These are phyloP conservation scores for Phytophthora syringae DNA, from an alignment of 352 stramenopile genomes.

Conservation along the genomic window DNA sequence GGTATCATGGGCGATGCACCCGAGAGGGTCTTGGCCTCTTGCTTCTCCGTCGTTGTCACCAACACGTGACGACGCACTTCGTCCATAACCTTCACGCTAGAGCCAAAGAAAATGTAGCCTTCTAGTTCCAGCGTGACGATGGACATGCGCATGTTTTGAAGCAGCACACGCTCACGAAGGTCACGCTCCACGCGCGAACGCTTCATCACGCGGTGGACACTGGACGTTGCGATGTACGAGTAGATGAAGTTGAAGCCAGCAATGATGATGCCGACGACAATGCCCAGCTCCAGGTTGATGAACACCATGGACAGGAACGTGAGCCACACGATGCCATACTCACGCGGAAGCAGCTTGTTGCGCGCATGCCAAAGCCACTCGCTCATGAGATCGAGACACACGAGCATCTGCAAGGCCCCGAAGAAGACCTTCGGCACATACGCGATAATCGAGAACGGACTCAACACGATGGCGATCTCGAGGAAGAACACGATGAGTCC, in stretches of 20 bases:
- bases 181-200: slow-evolving; percentile 83
- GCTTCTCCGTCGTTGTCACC: slow-evolving; percentile 48
- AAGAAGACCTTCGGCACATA: slow-evolving; percentile 99
- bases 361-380: slow-evolving; percentile 95
- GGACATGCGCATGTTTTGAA: slow-evolving; percentile 75
- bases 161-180: slow-evolving; percentile 72
- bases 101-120: slow-evolving; percentile 90
- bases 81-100: slow-evolving; percentile 88
- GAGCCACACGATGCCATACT: slow-evolving; percentile 94
- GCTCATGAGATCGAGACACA: slow-evolving; percentile 96
- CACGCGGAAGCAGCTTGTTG: slow-evolving; percentile 85
- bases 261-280: slow-evolving; percentile 92
- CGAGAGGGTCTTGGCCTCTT: slow-evolving; percentile 31
- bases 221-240: slow-evolving; percentile 75
- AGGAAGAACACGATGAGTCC: slow-evolving; percentile 82
- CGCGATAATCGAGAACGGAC: slow-evolving; percentile 94
- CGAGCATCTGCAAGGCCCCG: slow-evolving; percentile 96
- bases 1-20: slow-evolving; percentile 32
- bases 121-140: slow-evolving; percentile 89
- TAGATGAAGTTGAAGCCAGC: slow-evolving; percentile 91
- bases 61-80: slow-evolving; percentile 87
- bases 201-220: slow-evolving; percentile 83
- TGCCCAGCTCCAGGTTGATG: slow-evolving; percentile 95
- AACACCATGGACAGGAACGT: slow-evolving; percentile 96
- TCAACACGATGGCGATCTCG: slow-evolving; percentile 79